Percentiles rank a stretch among this genome's conserved stretches.
These are phyloP conservation scores for Pulveroboletus sp. DNA, from an alignment of 768 basidiomycete genomes.

Conservation along the genomic window DNA sequence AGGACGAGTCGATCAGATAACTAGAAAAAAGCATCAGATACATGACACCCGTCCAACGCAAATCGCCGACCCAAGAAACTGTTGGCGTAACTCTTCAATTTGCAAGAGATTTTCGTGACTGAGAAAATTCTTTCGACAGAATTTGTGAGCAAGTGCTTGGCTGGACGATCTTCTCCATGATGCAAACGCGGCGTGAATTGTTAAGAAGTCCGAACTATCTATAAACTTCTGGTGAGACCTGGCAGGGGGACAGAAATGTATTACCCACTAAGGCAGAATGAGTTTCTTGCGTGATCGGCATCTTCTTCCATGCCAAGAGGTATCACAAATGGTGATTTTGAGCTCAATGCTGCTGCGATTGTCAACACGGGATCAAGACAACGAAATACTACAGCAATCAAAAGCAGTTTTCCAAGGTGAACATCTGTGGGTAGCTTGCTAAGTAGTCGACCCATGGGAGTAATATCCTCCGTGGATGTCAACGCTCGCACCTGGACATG, in stretches of 20 bases:
- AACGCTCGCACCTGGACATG: slow-evolving; percentile 70
- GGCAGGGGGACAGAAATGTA: not conserved
- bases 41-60: slow-evolving; percentile 1
- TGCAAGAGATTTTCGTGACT: slow-evolving; percentile 93
- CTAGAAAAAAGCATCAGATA: slow-evolving; percentile 33
- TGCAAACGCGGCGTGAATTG: slow-evolving; percentile 84
- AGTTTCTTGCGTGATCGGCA: slow-evolving; percentile 76
- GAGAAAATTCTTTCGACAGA: slow-evolving; percentile 75
- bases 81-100: slow-evolving; percentile 93
- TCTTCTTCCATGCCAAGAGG: slow-evolving; percentile 86
- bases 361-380: slow-evolving; percentile 97
- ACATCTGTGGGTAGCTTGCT: slow-evolving; percentile 95
- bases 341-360: slow-evolving; percentile 87
- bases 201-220: slow-evolving; percentile 96
- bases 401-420: slow-evolving; percentile 88
- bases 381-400: slow-evolving; percentile 77
- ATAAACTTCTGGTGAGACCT: slow-evolving; percentile 3
- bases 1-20: slow-evolving; percentile 84
- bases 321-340: slow-evolving; percentile 88
- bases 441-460: slow-evolving; percentile 85
- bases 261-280: slow-evolving; percentile 68
- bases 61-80: slow-evolving; percentile 60
- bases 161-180: slow-evolving; percentile 79
- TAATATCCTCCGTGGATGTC: slow-evolving; percentile 83
- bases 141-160: slow-evolving; percentile 56